Conservation (phyloP, 768 basidiomycete genomes). For the Tricholoma sp. region DNA sequence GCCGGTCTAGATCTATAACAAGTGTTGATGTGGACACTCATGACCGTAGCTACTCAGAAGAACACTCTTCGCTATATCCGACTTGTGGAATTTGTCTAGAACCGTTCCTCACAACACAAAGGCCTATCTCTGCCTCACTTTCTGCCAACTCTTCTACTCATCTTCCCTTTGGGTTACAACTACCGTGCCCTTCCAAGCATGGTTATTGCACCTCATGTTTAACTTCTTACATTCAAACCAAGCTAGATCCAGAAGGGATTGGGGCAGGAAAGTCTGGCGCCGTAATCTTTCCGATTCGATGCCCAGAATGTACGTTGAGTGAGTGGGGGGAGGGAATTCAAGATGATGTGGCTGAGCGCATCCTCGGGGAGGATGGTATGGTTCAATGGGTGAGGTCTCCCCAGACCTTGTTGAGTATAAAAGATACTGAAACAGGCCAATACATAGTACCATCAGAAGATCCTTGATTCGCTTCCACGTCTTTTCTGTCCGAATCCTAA, state of each 20-base stretch:
- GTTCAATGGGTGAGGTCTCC: conserved; percentile 25
- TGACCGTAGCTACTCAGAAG: too few species aligned
- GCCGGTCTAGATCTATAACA: conserved; percentile 4
- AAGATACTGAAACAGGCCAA: neutral
- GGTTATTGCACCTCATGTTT: conserved; percentile 32
- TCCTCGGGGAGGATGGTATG: conserved; percentile 28
- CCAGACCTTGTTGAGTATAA: neutral
- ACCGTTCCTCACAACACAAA: conserved; percentile 27
- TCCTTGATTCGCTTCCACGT: conserved; percentile 28
- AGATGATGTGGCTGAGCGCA: conserved; percentile 26
- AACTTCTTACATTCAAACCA: conserved; percentile 27
- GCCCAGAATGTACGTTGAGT: conserved; percentile 30
- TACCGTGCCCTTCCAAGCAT: conserved; percentile 31
- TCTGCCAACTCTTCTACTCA: conserved; percentile 29
- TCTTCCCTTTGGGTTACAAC: conserved; percentile 27
- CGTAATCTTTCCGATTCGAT: conserved; percentile 31
- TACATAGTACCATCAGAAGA: conserved; percentile 28
- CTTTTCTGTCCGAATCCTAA: conserved; percentile 33
- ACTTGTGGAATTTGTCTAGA: conserved; percentile 36
- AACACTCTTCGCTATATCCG: conserved; percentile 12
- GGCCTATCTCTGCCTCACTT: conserved; percentile 25
- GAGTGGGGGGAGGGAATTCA: conserved; percentile 29
- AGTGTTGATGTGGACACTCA: too few species aligned
- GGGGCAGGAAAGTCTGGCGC: conserved; percentile 20
- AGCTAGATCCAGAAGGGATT: conserved; percentile 28